Conservation (phyloP, 805 yeast species). For the Wickerhamiella kurtzmanii region DNA sequence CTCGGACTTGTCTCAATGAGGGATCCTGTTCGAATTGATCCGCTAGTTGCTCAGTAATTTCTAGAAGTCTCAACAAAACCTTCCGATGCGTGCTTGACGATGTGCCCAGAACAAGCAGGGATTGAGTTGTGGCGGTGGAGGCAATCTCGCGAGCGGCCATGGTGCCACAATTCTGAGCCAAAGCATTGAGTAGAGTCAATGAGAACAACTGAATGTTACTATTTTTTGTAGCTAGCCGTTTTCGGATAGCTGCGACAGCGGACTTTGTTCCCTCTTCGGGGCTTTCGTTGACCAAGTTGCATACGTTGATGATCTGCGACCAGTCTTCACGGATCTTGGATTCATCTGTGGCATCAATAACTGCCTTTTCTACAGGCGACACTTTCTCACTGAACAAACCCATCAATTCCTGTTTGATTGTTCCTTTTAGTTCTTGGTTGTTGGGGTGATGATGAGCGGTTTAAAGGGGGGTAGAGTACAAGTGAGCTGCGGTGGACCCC, state of each 20-base stretch:
- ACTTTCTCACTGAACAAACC: slow-evolving; percentile 12
- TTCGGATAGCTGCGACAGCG: slow-evolving; percentile 34
- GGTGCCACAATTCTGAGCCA: slow-evolving; percentile 70
- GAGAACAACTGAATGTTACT: slow-evolving; percentile 56
- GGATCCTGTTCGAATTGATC: slow-evolving; percentile 60
- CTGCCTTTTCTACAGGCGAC: slow-evolving; percentile 17
- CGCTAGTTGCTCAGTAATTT: slow-evolving; percentile 54
- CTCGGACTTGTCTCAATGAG: slow-evolving; percentile 54
- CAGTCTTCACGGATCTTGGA: slow-evolving; percentile 54
- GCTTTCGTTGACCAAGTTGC: slow-evolving; percentile 49
- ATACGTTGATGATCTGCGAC: slow-evolving; percentile 48
- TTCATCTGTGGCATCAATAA: slow-evolving; percentile 47
- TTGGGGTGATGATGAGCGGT: too few species aligned
- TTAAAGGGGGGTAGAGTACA: too few species aligned
- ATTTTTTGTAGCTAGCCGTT: slow-evolving; percentile 37
- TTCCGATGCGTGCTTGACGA: slow-evolving; percentile 48
- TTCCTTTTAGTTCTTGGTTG: too few species aligned
- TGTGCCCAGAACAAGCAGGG: slow-evolving; percentile 36
- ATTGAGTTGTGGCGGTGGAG: slow-evolving; percentile 38
- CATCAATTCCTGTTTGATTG: too few species aligned
- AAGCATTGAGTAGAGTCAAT: slow-evolving; percentile 37
- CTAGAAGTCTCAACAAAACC: slow-evolving; percentile 52
- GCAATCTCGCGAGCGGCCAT: slow-evolving; percentile 51
- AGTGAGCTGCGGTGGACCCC: too few species aligned
- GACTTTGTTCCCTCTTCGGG: slow-evolving; percentile 43